Base-by-base conservation (phyloP, 129 eudicot species). In the Arctium lappa region DNA sequence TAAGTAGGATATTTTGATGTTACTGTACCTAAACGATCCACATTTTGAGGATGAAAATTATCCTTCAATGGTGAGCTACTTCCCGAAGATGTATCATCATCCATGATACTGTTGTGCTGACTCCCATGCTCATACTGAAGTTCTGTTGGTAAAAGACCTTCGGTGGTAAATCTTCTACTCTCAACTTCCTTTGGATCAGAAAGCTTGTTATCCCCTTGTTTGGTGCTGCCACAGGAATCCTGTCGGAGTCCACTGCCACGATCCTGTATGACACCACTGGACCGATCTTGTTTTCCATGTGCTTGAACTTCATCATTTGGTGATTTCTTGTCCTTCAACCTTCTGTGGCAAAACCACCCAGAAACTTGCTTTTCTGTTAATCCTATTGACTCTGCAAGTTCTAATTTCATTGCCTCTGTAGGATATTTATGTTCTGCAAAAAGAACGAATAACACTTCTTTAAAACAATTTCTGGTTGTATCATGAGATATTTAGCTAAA, bases 211-310 rank as follows among this genome's bases (percentile, higher is more conserved):
- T 91, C 98, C 38, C 89, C 95, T 90, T 88, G 99, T 78, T 93
- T 96, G 75, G 98, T 96, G 92, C 99, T 96, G 62, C 98, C 98
- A 85, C 99, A 96, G n/a, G 99, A 96, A 90, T 96, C 99, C 89
- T 96, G 99, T 86, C 86, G 89, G 30, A 83, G 94, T 29, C 99
- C 99, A 76, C 99, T 96, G 6, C 97, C 98, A 44, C 86, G 95
- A 75, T 96, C 99, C 85, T 96, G 99, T 85, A 95, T 79, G 74
- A 91, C 92, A 38, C 93, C 97, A 73, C 97, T 95, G 46, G 97
- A 95, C n/a, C 93, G 85, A 36, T 96, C 98, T 88, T 96, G 98
- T 85, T 87, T 93, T 34, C 92, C 95, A 48, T 82, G 89, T 63
- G 87, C 85, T 68, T 74, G 37, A 30, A 76, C 74, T 73, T 95